These are phyloP conservation scores for Hordeum marinum DNA, from an alignment of 176 grass and related monocot genomes.

Conservation along the genomic window DNA sequence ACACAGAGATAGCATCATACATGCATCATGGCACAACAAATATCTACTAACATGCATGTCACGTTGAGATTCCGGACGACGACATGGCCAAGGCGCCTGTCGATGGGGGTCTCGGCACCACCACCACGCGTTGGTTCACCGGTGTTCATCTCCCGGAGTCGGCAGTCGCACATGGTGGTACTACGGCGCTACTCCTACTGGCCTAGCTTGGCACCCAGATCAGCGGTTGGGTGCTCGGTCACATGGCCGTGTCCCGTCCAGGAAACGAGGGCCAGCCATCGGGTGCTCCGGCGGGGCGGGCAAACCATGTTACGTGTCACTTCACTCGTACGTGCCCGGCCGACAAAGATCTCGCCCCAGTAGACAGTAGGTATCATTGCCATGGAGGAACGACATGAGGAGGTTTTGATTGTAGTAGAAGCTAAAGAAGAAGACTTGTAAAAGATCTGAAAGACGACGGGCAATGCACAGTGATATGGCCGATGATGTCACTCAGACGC, in stretches of 20 bases:
- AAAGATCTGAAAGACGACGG: no score
- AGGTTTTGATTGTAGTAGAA: no score
- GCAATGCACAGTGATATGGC: no score
- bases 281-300: no score
- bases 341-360: neutral
- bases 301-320: slow-evolving; percentile 22
- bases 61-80: no score
- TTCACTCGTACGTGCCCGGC: neutral
- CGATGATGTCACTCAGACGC: no score
- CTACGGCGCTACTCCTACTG: neutral
- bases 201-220: neutral
- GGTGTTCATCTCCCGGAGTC: neutral
- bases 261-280: neutral
- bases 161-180: slow-evolving; percentile 19
- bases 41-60: neutral
- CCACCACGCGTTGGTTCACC: neutral
- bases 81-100: no score
- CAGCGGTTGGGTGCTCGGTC: neutral
- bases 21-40: neutral
- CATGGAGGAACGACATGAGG: no score
- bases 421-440: no score
- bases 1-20: no score
- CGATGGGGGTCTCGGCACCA: no score
- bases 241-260: slow-evolving; percentile 24
- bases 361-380: no score